Evolutionary conservation across 257 asterid species (phyloP).

Genomic region (Plantago major): DNA sequence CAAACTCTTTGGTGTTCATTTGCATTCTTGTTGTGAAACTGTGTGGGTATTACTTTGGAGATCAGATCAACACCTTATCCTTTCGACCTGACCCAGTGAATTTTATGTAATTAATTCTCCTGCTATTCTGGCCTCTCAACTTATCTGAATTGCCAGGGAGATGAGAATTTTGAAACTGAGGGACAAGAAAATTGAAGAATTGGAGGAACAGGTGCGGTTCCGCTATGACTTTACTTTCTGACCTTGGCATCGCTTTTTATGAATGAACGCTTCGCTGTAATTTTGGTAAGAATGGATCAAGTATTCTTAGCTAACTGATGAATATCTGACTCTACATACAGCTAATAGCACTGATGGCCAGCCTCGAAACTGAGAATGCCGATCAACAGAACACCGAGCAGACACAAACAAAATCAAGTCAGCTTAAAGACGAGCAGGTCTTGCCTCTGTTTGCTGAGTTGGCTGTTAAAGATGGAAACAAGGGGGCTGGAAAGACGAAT

Average conservation of each 20-base stretch:
- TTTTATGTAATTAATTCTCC: not conserved
- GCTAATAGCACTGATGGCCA: conserved; percentile 51
- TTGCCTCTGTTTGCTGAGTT: conserved; percentile 23
- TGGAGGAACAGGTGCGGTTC: conserved; percentile 73
- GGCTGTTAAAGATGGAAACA: conserved; percentile 24
- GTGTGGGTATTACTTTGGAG: too few species aligned
- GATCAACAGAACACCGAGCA: conserved; percentile 24
- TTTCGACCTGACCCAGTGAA: not conserved
- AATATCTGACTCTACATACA: conserved; percentile 28
- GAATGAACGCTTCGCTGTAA: not conserved
- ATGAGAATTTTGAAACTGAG: conserved; percentile 35
- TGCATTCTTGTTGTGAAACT: too few species aligned
- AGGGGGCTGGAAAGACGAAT: conserved; percentile 21
- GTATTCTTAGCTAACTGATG: conserved; percentile 1
- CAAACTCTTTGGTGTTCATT: too few species aligned
- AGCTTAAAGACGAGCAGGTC: conserved; percentile 17
- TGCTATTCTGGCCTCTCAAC: not conserved
- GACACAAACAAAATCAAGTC: conserved; percentile 23
- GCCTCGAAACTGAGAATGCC: conserved; percentile 39
- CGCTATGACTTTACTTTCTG: not conserved
- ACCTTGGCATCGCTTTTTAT: not conserved
- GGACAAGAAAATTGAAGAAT: conserved; percentile 56
- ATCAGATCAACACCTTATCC: too few species aligned
- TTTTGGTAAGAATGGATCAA: not conserved
- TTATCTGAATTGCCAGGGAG: conserved; percentile 44